phyloP scores from a whole-genome alignment of 2,329 filamentous ascomycete genomes.

The Fusarium sp. region DNA sequence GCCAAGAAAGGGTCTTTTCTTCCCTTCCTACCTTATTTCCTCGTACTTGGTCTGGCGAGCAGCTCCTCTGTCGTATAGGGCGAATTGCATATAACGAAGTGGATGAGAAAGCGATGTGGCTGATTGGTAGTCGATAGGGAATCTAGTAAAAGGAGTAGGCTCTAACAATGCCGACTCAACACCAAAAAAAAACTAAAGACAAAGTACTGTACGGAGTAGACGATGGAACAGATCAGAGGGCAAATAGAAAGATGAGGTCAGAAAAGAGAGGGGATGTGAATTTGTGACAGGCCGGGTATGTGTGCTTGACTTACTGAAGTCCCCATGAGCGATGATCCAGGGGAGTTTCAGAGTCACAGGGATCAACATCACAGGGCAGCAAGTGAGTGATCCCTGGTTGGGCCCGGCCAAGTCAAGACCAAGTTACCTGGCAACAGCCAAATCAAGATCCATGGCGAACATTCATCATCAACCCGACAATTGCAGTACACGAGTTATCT shows the following conservation, averaged over 20 bases:
- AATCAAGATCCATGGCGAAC: constrained; percentile 6
- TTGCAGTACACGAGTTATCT: background rate
- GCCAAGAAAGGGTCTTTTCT: constrained; percentile 34
- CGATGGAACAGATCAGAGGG: constrained; percentile 5
- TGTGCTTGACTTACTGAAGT: constrained; percentile 10
- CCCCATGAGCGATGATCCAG: constrained; percentile 34
- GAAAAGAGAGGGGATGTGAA: constrained; percentile 12
- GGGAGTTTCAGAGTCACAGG: constrained; percentile 44
- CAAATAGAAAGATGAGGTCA: constrained; percentile 18
- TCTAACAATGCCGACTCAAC: constrained; percentile 7
- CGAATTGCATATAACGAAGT: background rate
- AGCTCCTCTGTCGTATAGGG: background rate
- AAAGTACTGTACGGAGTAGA: constrained; percentile 1
- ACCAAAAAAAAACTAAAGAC: background rate
- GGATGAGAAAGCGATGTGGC: background rate
- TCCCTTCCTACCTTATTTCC: constrained; percentile 12
- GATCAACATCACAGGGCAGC: constrained; percentile 38
- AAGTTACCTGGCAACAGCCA: constrained; percentile 14
- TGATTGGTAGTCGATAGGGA: background rate
- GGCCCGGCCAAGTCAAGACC: background rate
- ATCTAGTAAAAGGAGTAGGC: background rate
- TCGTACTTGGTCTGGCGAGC: constrained; percentile 6
- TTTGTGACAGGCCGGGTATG: constrained; percentile 2
- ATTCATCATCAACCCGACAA: constrained; percentile 6
- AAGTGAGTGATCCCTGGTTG: constrained; percentile 17